Percentiles rank a stretch among this genome's conserved stretches.
Evolutionary conservation across 768 basidiomycete species (phyloP).

Genomic region (Suillus variegatus): DNA sequence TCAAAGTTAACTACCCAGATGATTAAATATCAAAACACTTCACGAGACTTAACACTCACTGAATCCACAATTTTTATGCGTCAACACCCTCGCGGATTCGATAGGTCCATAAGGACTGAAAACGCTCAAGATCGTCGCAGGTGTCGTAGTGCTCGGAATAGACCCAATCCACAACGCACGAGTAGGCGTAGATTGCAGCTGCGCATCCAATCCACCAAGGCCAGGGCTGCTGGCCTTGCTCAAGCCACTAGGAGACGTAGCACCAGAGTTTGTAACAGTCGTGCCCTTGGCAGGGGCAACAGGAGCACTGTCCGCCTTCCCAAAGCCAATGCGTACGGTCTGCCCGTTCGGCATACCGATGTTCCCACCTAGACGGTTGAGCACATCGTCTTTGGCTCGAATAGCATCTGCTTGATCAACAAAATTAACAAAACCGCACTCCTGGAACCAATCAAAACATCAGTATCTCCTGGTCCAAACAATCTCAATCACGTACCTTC

Average conservation of each 20-base stretch:
- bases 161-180: conserved; percentile 97
- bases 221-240: conserved; percentile 54
- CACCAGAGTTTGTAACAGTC: conserved; percentile 58
- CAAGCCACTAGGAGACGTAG: conserved; percentile 60
- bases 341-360: conserved; percentile 95
- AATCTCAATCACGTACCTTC: conserved; percentile 60
- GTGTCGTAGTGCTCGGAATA: conserved; percentile 93
- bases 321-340: conserved; percentile 96
- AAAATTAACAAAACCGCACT: conserved; percentile 99
- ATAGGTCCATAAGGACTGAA: conserved; percentile 98
- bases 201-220: conserved; percentile 73
- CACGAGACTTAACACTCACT: conserved; percentile 46
- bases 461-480: conserved; percentile 15
- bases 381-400: conserved; percentile 95
- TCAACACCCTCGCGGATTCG: conserved; percentile 93
- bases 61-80: conserved; percentile 96
- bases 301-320: conserved; percentile 96
- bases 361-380: conserved; percentile 92
- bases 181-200: conserved; percentile 89
- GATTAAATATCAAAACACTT: conserved; percentile 13
- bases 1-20: conserved; percentile 86
- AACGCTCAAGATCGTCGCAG: conserved; percentile 91
- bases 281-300: conserved; percentile 83
- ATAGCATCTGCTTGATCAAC: conserved; percentile 96
- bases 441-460: conserved; percentile 48